Conservation (phyloP, 805 yeast genomes). For the Candida argentea region DNA sequence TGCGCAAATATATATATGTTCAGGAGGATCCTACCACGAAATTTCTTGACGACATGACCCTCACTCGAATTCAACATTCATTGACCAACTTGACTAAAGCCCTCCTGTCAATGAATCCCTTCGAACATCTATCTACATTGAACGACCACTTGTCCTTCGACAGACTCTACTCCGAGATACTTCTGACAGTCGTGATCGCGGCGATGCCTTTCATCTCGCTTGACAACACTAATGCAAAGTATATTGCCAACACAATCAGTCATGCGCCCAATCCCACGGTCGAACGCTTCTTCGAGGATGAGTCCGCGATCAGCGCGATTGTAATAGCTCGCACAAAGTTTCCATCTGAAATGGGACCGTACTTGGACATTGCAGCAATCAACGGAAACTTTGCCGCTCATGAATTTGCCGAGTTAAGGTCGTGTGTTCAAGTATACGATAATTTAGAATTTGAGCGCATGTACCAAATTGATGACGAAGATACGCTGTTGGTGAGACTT, state of each 20-base stretch:
- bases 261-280: slow-evolving; percentile 36
- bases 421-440: slow-evolving; percentile 47
- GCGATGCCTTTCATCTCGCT: slow-evolving; percentile 41
- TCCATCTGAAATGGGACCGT: slow-evolving; percentile 56
- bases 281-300: slow-evolving; percentile 35
- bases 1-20: slow-evolving; percentile 39
- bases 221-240: slow-evolving; percentile 33
- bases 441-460: slow-evolving; percentile 27
- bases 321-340: slow-evolving; percentile 61
- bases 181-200: slow-evolving; percentile 34
- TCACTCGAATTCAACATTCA: slow-evolving; percentile 8
- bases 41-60: slow-evolving; percentile 2
- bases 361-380: slow-evolving; percentile 47
- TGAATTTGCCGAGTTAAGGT: slow-evolving; percentile 46
- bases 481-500: slow-evolving; percentile 42
- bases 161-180: slow-evolving; percentile 38
- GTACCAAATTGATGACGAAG: slow-evolving; percentile 40
- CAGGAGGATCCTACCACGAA: slow-evolving; percentile 21
- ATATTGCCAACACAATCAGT: slow-evolving; percentile 32
- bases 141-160: slow-evolving; percentile 39
- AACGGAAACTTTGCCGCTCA: slow-evolving; percentile 60
- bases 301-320: slow-evolving; percentile 33
- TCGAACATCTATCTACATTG: slow-evolving; percentile 31
- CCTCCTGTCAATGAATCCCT: slow-evolving; percentile 34
- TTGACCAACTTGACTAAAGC: slow-evolving; percentile 28